These are phyloP conservation scores for Starmerella asiatica DNA, from an alignment of 805 yeast species.

Conservation along the genomic window DNA sequence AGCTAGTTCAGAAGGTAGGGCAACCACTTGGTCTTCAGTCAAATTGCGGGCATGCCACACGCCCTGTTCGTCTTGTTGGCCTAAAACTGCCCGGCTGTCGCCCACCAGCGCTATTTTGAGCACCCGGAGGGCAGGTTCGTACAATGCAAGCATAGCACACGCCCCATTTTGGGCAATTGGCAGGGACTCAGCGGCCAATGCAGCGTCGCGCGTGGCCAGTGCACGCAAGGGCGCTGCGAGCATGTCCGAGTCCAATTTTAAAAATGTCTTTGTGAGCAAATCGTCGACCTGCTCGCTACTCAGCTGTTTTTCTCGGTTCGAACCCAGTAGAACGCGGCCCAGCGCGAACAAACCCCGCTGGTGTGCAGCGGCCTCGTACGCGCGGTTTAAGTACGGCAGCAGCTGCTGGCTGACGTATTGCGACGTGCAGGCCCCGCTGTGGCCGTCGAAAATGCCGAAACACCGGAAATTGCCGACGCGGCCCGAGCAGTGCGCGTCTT, in stretches of 20 bases:
- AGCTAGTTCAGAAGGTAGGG: conserved; percentile 70
- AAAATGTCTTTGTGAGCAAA: conserved; percentile 68
- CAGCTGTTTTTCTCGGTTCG: neutral
- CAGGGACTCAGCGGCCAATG: conserved; percentile 71
- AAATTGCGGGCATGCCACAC: conserved; percentile 79
- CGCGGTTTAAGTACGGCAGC: conserved; percentile 55
- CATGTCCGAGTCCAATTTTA: conserved; percentile 70
- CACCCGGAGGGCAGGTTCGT: conserved; percentile 54
- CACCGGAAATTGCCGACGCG: conserved; percentile 49
- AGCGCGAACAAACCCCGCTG: conserved; percentile 8
- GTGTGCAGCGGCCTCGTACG: conserved; percentile 34
- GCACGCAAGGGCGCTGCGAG: conserved; percentile 62
- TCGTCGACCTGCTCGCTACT: conserved; percentile 53
- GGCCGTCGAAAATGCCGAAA: conserved; percentile 93
- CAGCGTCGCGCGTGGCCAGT: conserved; percentile 45
- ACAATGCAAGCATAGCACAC: conserved; percentile 76
- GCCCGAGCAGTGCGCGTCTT: conserved; percentile 34
- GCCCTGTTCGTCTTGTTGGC: conserved; percentile 42
- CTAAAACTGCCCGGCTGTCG: conserved; percentile 86
- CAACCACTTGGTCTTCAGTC: conserved; percentile 86
- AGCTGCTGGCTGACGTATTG: conserved; percentile 63
- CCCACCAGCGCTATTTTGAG: conserved; percentile 91
- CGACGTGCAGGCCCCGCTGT: conserved; percentile 88
- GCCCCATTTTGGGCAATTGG: conserved; percentile 48
- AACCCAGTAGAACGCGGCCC: neutral